These are phyloP conservation scores for Cladorrhinum sp. DNA, from an alignment of 2,329 filamentous ascomycete genomes.

Conservation along the genomic window DNA sequence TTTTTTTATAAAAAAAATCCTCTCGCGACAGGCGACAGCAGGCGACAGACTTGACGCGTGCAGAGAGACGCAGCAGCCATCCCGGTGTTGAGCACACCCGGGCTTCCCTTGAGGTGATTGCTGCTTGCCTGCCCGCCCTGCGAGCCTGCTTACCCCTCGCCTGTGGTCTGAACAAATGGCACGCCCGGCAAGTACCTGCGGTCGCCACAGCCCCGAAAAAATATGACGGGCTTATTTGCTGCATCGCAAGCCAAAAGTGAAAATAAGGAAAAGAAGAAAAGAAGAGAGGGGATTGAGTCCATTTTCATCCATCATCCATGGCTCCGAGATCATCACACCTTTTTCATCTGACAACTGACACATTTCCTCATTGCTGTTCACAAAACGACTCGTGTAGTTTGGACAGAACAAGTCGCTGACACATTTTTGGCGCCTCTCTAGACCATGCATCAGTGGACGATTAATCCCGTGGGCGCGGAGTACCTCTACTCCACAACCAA, in stretches of 20 bases:
- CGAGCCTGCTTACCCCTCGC: neutral
- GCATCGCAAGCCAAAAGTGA: conserved; percentile 1
- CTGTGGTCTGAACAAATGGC: conserved; percentile 14
- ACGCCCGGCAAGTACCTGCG: conserved; percentile 15
- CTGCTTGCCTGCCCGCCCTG: neutral
- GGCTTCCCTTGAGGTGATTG: neutral
- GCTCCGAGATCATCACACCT: neutral
- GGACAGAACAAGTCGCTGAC: conserved; percentile 14
- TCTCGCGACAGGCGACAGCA: neutral
- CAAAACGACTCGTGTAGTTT: conserved; percentile 10
- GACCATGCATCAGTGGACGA: conserved; percentile 58
- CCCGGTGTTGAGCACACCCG: conserved; percentile 1
- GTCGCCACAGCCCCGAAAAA: conserved; percentile 15
- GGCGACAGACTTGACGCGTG: conserved; percentile 23
- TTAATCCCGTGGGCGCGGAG: conserved; percentile 53
- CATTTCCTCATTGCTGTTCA: neutral
- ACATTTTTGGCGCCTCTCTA: conserved; percentile 19
- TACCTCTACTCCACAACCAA: conserved; percentile 52
- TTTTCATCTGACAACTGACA: conserved; percentile 4
- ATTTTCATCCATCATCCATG: neutral
- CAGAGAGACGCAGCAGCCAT: conserved; percentile 12
- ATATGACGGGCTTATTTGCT: conserved; percentile 19
- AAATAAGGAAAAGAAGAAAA: neutral
- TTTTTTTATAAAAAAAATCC: neutral
- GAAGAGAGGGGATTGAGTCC: neutral